These are phyloP conservation scores for Tephrocybe sp. DNA, from an alignment of 768 basidiomycete genomes.

Conservation along the genomic window DNA sequence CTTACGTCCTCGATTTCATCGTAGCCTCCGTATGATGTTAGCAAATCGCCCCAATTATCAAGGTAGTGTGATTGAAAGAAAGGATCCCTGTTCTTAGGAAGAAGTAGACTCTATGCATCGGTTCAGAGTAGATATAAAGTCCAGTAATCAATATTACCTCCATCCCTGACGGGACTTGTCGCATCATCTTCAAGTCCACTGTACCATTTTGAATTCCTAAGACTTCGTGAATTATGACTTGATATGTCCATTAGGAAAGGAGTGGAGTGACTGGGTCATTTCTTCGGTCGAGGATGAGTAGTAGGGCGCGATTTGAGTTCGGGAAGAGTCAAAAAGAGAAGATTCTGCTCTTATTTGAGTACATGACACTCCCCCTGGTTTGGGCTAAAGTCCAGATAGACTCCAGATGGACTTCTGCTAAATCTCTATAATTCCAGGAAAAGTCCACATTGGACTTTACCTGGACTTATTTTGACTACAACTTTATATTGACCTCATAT, in stretches of 20 bases:
- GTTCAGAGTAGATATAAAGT: not conserved
- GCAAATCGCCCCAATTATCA: slow-evolving; percentile 95
- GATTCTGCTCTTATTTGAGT: slow-evolving; percentile 79
- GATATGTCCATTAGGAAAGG: slow-evolving; percentile 98
- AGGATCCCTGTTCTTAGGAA: slow-evolving; percentile 86
- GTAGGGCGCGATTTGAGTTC: slow-evolving; percentile 85
- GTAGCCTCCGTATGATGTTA: too few species aligned
- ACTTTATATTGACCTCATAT: too few species aligned
- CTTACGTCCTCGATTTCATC: too few species aligned
- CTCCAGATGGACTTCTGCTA: too few species aligned
- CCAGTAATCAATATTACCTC: slow-evolving; percentile 45
- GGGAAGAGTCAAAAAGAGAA: slow-evolving; percentile 87
- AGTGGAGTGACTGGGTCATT: slow-evolving; percentile 98
- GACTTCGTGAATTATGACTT: slow-evolving; percentile 98
- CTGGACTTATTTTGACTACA: too few species aligned
- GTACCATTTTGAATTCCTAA: slow-evolving; percentile 94
- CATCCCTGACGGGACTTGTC: slow-evolving; percentile 83
- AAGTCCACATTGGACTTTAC: too few species aligned
- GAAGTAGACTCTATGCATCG: slow-evolving; percentile 78
- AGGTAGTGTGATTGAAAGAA: slow-evolving; percentile 92
- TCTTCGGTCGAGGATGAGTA: slow-evolving; percentile 90
- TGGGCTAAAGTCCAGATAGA: too few species aligned
- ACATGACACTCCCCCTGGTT: too few species aligned
- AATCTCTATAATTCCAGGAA: too few species aligned
- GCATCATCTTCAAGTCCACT: slow-evolving; percentile 79